phyloP scores from a whole-genome alignment of 345 rosid genomes.

The Hibiscus syriacus region DNA sequence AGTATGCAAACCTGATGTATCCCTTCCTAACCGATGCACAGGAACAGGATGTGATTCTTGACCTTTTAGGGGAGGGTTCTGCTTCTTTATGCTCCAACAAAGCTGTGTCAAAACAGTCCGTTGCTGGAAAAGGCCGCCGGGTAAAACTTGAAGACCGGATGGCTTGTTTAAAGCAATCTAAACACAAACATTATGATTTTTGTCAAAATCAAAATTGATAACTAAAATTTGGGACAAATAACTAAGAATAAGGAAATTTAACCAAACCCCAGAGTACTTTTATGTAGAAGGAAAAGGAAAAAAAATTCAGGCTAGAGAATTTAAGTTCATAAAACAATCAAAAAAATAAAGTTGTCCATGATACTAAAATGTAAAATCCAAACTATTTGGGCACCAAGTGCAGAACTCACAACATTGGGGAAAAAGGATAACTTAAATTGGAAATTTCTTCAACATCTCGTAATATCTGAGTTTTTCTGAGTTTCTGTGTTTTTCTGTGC shows the following conservation, averaged over 20 bases:
- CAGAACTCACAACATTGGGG: no score
- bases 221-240: not conserved
- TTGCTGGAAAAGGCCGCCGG: constrained; percentile 94
- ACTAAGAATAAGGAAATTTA: not conserved
- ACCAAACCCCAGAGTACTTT: not conserved
- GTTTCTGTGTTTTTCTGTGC: no score
- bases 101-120: constrained; percentile 74
- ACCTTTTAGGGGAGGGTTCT: constrained; percentile 18
- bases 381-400: no score
- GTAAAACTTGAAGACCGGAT: constrained; percentile 84
- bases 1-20: constrained; percentile 63
- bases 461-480: no score
- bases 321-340: no score
- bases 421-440: no score
- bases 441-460: no score
- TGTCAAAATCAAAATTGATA: not conserved
- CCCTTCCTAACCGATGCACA: constrained; percentile 89
- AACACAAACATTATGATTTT: constrained; percentile 6
- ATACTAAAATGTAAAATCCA: no score
- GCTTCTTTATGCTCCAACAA: constrained; percentile 46
- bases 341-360: no score
- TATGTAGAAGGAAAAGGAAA: not conserved
- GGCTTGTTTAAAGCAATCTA: constrained; percentile 91
- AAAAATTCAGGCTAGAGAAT: no score
- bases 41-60: constrained; percentile 61